Evolutionary conservation across 73 alveolate species (phyloP), one percentile per base, ranked within the genome.

Genomic region (Paramecium tetraurelia): DNA sequence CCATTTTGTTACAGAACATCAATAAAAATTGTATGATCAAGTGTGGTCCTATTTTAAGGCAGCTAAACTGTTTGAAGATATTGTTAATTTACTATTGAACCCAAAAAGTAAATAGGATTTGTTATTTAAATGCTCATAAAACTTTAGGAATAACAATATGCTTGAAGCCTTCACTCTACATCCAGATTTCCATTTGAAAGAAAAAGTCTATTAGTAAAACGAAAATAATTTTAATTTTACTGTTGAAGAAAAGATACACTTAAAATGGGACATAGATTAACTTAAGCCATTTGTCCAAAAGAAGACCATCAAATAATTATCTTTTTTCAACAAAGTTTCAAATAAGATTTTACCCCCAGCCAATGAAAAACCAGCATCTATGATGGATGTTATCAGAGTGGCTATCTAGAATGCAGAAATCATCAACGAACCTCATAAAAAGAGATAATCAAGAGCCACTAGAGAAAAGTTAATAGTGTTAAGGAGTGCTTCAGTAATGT

Each of bases 401-500:
- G 90, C 90, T 3, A 80, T 80, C 20, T 24, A 80, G 8, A 24
- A 80, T 22, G 90, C 90, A 3, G 76, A 80, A 24, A 41, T 31
- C 5, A 27, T 27, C 6, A 22, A 80, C 16, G 90, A 24, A 80
- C 90, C 90, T 31, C 29, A 21, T 43, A 80, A 80, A 80, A 80
- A 80, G 18, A 80, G 90, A 80, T 7, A 59, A 22, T 44, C 76
- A 7, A 80, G 76, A 80, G 31, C 18, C 2, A 8, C 71, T 44
- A 41, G 75, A 22, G 90, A 80, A 7, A 80, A 63, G 46, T 20
- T 80, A 24, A 41, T 80, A 8, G 90, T 80, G 7, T 80, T 80
- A 41, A 80, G 75, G 16, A 80, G 90, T 80, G 90, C 90, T 21
- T 80, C 90, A 80, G 70, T 80, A 21, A 44, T 43, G 57, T 80